Evolutionary conservation across 768 basidiomycete species (phyloP), one percentile per base, ranked within the genome.

Genomic region (Russula ochroleuca): DNA sequence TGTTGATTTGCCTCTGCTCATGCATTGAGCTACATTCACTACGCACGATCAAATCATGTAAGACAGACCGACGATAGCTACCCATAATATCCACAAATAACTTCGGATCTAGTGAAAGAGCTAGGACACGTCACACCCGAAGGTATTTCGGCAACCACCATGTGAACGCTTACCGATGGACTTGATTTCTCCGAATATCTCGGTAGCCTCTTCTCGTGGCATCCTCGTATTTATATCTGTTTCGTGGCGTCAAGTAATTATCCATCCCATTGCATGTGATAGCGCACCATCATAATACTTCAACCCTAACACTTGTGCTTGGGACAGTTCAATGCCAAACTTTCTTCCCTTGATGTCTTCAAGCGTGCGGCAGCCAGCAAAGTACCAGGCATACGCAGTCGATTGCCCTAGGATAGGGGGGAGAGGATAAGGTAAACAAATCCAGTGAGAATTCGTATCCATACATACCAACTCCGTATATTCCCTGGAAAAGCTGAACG

Each of bases 31-130:
- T 33, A 23, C 2, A 23, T 23, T 17, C 59, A 35, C 28, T 7
- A 35, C 14, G 35, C 38, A 31, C 40, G 60, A 54, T n/a, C 25
- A 9, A 61, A 54, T n/a, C 25, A 9, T 47, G 64, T 7, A 55
- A 48, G 21, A 65, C 69, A 55, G 67, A 83, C 88, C 91, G 80
- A 69, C 94, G 77, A 72, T 87, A 98, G 67, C 91, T 93, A 1
- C 94, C 95, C 94, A 96, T 95, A 53, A 95, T 87, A 55, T 94
- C 86, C 11, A 97, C 75, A 69, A 83, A 85, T 28, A 95, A 71
- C 57, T 83, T 81, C 6, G 82, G 75, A 70, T 95, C 94, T 37
- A 96, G 79, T 1, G 73, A 75, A 11, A 89, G 78, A 2, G 91
- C 93, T 92, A 65, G 49, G 21, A 52, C 41, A 65, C 17, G 63